Base-by-base conservation (phyloP, 148 eudicot species). In the Heliamphora exappendiculata region DNA sequence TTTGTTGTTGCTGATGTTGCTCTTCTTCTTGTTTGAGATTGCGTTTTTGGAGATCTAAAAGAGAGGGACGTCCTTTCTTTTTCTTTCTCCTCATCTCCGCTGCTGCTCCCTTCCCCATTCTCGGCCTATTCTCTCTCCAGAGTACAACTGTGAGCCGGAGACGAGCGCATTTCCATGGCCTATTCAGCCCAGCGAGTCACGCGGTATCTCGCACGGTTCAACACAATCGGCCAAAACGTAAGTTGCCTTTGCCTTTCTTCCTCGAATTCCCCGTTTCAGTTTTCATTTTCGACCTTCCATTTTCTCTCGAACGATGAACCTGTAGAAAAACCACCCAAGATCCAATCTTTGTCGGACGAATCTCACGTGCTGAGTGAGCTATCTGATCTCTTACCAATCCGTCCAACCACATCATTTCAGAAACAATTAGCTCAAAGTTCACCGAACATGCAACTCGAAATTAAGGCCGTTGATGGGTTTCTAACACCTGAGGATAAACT, bases 51-150 rank as follows among this genome's bases (percentile, higher is more conserved):
- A 86, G 88, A 82, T 88, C 91, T 47, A 59, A 10, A 0, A 82
- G 78, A 55, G 94, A 84, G 42, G 97, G 97, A 1, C 97, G 92
- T 19, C 97, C 97, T 68, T 77, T 84, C 79, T 84, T 86, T 83
- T 88, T 89, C 79, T 84, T 89, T 60, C 73, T 75, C 82, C 82
- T 87, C 24, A 62, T 80, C 41, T 75, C 66, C 14, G 71, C 31
- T 50, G 81, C 59, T 42, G 80, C 57, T 67, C 60, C 83, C 73
- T 77, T 81, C 45, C 80, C 83, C 83, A 73, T 81, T 76, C 75
- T 70, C 44, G n/a, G 54, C 72, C 72, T 68, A 3, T 22, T 19
- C 29, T 8, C 76, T 66, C 66, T 65, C 73, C 36, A 4, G 19
- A 12, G 66, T n/a, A 60, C 4, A 3, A 65, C n/a, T 12, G 14